Base-by-base conservation (phyloP, 2,329 filamentous ascomycete genomes). In the Curvularia verruculosa region DNA sequence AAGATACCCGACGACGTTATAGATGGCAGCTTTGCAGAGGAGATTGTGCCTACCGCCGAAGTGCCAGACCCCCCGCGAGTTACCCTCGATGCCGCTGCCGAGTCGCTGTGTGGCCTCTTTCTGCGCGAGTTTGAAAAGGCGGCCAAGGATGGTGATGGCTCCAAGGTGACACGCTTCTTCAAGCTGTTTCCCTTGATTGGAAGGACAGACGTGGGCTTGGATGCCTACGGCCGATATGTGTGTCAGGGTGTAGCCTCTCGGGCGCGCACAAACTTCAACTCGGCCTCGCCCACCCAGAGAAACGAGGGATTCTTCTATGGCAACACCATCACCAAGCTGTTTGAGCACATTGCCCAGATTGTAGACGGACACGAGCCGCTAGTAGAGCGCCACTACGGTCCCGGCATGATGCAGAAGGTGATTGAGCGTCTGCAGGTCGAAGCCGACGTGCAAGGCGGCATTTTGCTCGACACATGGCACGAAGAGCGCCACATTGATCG, bases 301-400 rank as follows among this genome's bases (percentile, higher is more conserved):
- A 89, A 86, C 68, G 93, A 96, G 59, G 88, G 88, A 3, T 91
- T 93, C 79, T 96, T 97, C 80, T 98, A 96, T 74, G 93, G 90
- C 40, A 94, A 90, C 75, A 89, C 91, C 2, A 80, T 99, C 61
- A 96, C 93, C 4, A 93, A 91, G 72, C 79, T 99, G 45, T 99
- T 99, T 73, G 94, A 98, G 76, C 94, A 99, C 77, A 96, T 99
- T 75, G 94, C 95, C 2, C 91, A 96, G 73, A 97, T 99, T 63
- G 88, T 99, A 21, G 94, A 98, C 69, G 89, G 90, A 1, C 95
- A 99, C 72, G 92, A 94, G 29, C 87, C 87, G 0, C 82, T 99
- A 8, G 94, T 99, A 1, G 93, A 98, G 79, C 87, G 91, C 45
- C 95, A 99, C 76, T 99, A 99, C 72, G 95, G 95, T 1, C 79